Percentiles rank a stretch among this genome's conserved stretches.
Conservation (phyloP, 2,329 filamentous ascomycete genomes). For the Leptographium galeiforme region DNA sequence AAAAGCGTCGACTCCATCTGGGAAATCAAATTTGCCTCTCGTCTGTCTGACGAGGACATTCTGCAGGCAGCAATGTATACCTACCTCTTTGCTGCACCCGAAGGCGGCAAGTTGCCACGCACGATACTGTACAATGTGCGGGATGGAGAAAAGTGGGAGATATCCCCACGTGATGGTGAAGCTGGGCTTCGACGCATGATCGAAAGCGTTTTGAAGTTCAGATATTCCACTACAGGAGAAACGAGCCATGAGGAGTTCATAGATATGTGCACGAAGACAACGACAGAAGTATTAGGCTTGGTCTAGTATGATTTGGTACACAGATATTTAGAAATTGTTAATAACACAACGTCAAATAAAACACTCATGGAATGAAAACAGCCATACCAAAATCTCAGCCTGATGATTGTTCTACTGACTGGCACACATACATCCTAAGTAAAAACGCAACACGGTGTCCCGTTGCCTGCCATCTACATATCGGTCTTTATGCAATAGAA, state of each 20-base stretch:
- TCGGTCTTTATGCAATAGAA: no score
- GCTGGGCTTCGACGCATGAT: not conserved
- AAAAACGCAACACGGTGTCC: no score
- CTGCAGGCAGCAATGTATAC: not conserved
- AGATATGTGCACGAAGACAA: not conserved
- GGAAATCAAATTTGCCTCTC: not conserved
- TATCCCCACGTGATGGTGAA: not conserved
- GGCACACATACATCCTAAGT: no score
- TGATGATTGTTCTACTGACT: no score
- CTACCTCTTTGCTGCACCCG: not conserved
- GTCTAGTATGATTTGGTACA: no score
- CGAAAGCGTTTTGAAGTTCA: not conserved
- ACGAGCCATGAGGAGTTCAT: not conserved
- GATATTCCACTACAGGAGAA: not conserved
- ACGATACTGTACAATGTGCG: slow-evolving; percentile 1
- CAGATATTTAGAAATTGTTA: no score
- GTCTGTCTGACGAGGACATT: not conserved
- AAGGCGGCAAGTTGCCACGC: not conserved
- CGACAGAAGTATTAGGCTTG: not conserved
- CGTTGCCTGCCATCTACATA: no score
- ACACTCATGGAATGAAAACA: no score
- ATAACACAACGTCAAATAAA: no score
- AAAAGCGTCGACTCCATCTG: not conserved
- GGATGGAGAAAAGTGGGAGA: not conserved
- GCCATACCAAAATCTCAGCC: no score